Evolutionary conservation across 495 filamentous ascomycete species (phyloP), one percentile per base, ranked within the genome.

Genomic region (Rhizodiscina lignyota): DNA sequence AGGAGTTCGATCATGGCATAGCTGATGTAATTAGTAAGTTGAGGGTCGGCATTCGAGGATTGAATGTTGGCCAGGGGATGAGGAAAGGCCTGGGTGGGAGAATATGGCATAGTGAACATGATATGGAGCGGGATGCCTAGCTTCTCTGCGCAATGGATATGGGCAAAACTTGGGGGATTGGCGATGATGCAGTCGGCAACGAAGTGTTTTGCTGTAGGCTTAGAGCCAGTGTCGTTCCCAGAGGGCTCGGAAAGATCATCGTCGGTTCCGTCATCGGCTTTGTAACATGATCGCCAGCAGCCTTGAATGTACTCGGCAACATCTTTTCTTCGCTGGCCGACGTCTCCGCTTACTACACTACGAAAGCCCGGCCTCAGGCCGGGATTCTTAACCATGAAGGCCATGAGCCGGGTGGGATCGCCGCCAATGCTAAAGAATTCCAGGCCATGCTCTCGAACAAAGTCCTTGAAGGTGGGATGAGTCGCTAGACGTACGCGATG

Each of bases 341-440:
- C 68, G 36, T 81, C 79, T 8, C 81, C 81, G 27, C 61, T 70
- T 29, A 68, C 67, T 15, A 87, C 55, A 3, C 73, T 64, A 32
- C 74, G 63, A 30, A 85, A 60, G 10, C 70, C 69, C 0, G 81
- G 81, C 55, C 85, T 75, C 37, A 89, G 59, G 1, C 81, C 77
- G 10, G 79, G 77, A 52, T 89, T 83, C 49, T 83, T 82, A 16
- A 85, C 79, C 81, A 86, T 84, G 45, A 80, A 86, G 2, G 76
- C 70, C 81, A 89, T 89, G 18, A 89, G 64, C 45, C 81, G 72
- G 1, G 72, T 63, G 12, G 82, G 81, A 49, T 86, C 77, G 20
- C 81, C 81, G 8, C 81, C 80, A 23, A 86, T 81, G 30, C 56
- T 67, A 56, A 83, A 87, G 53, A 84, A 86, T 49, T 86, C 81